Evolutionary conservation across 257 asterid genomes (phyloP).

Genomic region (Forsythia suspensa): DNA sequence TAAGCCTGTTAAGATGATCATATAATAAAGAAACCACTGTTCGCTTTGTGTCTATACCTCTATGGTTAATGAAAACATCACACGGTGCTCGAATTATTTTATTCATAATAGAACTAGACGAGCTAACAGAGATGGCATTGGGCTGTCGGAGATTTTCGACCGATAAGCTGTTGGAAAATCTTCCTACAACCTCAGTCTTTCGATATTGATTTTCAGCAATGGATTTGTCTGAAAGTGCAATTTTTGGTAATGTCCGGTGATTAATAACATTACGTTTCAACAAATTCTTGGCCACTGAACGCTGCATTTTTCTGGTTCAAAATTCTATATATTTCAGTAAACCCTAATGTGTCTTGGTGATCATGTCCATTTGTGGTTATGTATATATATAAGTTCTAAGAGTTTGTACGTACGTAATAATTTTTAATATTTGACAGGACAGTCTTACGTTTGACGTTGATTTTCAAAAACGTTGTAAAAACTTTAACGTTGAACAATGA

Average conservation of each 20-base stretch:
- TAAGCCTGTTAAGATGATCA: constrained; percentile 34
- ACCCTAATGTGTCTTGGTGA: neutral
- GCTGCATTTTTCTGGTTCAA: constrained; percentile 28
- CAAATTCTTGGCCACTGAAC: constrained; percentile 34
- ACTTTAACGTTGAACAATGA: no score
- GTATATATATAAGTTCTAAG: neutral
- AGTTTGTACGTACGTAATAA: neutral
- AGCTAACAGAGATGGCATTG: neutral
- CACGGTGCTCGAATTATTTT: constrained; percentile 21
- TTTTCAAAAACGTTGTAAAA: neutral
- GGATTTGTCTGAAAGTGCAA: neutral
- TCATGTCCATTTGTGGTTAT: neutral
- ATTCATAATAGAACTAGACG: neutral
- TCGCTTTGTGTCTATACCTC: constrained; percentile 53
- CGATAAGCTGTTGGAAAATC: neutral
- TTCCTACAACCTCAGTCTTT: neutral
- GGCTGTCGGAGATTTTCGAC: neutral
- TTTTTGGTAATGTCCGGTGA: constrained; percentile 1
- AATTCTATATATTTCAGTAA: neutral
- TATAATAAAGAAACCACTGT: constrained; percentile 42
- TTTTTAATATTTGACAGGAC: neutral
- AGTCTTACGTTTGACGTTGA: constrained; percentile 30
- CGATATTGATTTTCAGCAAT: neutral
- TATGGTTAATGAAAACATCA: constrained; percentile 60
- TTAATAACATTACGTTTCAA: constrained; percentile 20